A percentile compares a stretch with the other conserved stretches of the same genome.
These are phyloP conservation scores for Dothiorella sarmentorum DNA, from an alignment of 2,329 filamentous ascomycete genomes.

Conservation along the genomic window DNA sequence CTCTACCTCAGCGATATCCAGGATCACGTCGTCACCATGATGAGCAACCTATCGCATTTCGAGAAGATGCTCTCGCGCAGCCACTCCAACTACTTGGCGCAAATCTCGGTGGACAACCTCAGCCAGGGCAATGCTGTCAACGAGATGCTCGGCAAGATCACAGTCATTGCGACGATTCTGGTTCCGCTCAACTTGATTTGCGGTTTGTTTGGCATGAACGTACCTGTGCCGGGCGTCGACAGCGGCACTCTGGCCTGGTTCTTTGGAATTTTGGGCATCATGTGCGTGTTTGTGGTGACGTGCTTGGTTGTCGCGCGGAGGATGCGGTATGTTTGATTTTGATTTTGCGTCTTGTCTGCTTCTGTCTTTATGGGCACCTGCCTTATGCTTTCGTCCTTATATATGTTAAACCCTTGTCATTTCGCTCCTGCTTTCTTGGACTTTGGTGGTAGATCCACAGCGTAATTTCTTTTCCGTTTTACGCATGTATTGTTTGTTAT, in stretches of 20 bases:
- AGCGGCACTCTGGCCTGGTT: slow-evolving; percentile 50
- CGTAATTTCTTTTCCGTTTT: neutral
- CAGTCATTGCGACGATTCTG: slow-evolving; percentile 88
- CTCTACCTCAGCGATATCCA: slow-evolving; percentile 97
- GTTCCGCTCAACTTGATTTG: slow-evolving; percentile 93
- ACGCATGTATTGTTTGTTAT: neutral
- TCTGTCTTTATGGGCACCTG: neutral
- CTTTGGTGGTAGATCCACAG: neutral
- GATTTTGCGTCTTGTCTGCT: neutral
- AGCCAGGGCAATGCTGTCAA: slow-evolving; percentile 85
- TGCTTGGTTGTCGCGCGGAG: slow-evolving; percentile 43
- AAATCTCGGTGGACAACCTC: slow-evolving; percentile 88
- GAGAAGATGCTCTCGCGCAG: slow-evolving; percentile 95
- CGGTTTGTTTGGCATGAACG: slow-evolving; percentile 85
- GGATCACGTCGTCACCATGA: slow-evolving; percentile 99
- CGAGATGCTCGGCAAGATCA: slow-evolving; percentile 89
- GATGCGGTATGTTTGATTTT: slow-evolving; percentile 33
- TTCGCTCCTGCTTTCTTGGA: neutral
- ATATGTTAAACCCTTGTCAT: neutral
- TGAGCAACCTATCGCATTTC: slow-evolving; percentile 90
- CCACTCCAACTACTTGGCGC: slow-evolving; percentile 94
- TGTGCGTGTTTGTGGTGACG: slow-evolving; percentile 45
- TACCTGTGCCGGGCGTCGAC: slow-evolving; percentile 57
- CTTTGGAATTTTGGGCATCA: slow-evolving; percentile 57
- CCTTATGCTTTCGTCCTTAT: neutral